Base-by-base conservation (phyloP, 768 basidiomycete species). In the Serendipita vermifera region DNA sequence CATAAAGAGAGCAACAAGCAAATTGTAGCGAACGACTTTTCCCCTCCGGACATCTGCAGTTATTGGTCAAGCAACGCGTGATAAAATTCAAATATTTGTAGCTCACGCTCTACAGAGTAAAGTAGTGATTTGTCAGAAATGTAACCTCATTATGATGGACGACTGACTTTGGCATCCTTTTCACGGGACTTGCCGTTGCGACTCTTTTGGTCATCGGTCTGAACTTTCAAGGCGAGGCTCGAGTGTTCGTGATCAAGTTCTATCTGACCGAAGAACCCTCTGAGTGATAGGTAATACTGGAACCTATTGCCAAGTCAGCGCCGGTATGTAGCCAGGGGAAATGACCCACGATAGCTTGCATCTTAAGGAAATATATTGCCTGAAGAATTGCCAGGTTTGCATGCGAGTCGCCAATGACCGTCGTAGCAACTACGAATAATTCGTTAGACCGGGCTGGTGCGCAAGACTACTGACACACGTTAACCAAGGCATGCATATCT, bases 11-110 rank as follows among this genome's bases (percentile, higher is more conserved):
- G 72, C 43, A 99, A 72, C 54, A 99, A 69, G 62, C 91, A 93
- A 60, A 97, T 90, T 0, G 94, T 98, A 4, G 92, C 87, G 70
- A 96, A 99, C 5, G 89, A 93, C 68, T 96, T 94, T 68, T 98
- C 94, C 35, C 94, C 93, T 43, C 93, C 93, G 61, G 87, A 89
- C 15, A 93, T 74, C 29, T 85, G n/a, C n/a, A n/a, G n/a, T n/a
- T n/a, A n/a, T n/a, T n/a, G n/a, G n/a, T n/a, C n/a, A n/a, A n/a
- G n/a, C n/a, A n/a, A n/a, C n/a, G n/a, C n/a, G n/a, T n/a, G n/a
- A n/a, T n/a, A n/a, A n/a, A n/a, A n/a, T n/a, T n/a, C n/a, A n/a
- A n/a, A n/a, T n/a, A n/a, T n/a, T n/a, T n/a, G n/a, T n/a, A n/a
- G n/a, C n/a, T n/a, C n/a, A n/a, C n/a, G n/a, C n/a, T n/a, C n/a